Conservation (phyloP, 2,329 filamentous ascomycete species). For the Sphaerostilbella broomeana region DNA sequence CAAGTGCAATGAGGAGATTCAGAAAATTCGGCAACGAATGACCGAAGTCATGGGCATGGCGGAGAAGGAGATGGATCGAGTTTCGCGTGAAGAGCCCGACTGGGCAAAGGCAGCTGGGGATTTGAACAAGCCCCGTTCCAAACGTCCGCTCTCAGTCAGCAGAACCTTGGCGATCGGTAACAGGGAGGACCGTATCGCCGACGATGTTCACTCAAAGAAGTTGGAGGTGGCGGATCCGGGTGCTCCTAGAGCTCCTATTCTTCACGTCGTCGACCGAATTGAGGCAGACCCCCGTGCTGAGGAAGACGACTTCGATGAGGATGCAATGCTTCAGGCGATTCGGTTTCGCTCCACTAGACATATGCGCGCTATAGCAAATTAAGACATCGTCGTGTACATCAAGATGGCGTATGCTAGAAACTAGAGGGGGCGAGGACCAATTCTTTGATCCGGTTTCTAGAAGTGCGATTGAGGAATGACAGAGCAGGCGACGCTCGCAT, state of each 20-base stretch:
- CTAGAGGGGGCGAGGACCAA: background rate
- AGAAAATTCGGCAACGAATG: slow-evolving; percentile 60
- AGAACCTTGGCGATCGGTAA: slow-evolving; percentile 32
- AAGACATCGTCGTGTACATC: too few relatives aligned
- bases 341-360: slow-evolving; percentile 37
- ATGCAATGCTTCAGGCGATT: slow-evolving; percentile 32
- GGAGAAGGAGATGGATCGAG: slow-evolving; percentile 50
- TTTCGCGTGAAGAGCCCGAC: slow-evolving; percentile 46
- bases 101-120: slow-evolving; percentile 33
- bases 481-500: slow-evolving; percentile 3
- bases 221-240: slow-evolving; percentile 16
- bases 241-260: slow-evolving; percentile 15
- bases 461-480: too few relatives aligned
- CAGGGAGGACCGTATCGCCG: slow-evolving; percentile 21
- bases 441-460: background rate
- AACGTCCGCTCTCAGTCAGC: slow-evolving; percentile 48
- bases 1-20: slow-evolving; percentile 72
- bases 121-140: slow-evolving; percentile 39
- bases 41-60: slow-evolving; percentile 56
- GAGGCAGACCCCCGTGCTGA: slow-evolving; percentile 31
- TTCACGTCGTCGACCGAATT: slow-evolving; percentile 20
- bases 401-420: too few relatives aligned
- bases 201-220: slow-evolving; percentile 20
- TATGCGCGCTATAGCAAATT: slow-evolving; percentile 23
- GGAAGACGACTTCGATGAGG: slow-evolving; percentile 37